A percentile compares a stretch with the other conserved stretches of the same genome.
These are phyloP conservation scores for Boletus rubescentipes DNA, from an alignment of 768 basidiomycete species.

Conservation along the genomic window DNA sequence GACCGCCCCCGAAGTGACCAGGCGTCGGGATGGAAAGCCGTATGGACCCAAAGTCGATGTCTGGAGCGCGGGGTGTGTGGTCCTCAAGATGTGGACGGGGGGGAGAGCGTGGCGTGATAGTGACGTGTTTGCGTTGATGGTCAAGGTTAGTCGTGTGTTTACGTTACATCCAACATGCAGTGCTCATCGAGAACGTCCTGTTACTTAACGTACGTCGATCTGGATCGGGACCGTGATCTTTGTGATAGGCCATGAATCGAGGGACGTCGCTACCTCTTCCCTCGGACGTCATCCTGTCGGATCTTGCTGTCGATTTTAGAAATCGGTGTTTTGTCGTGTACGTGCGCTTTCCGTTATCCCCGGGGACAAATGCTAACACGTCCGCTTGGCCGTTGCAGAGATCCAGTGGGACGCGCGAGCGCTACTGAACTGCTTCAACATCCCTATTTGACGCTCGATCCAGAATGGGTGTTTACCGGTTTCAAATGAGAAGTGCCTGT, in stretches of 20 bases:
- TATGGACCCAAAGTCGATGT: conserved; percentile 96
- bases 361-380: not conserved
- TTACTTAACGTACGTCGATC: not conserved
- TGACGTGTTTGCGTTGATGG: conserved; percentile 83
- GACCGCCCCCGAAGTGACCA: conserved; percentile 94
- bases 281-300: conserved; percentile 65
- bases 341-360: not conserved
- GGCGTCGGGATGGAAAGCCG: conserved; percentile 67
- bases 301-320: conserved; percentile 79
- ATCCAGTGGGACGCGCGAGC: conserved; percentile 76
- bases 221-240: not conserved
- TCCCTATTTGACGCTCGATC: conserved; percentile 66
- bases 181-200: conserved; percentile 15
- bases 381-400: conserved; percentile 37
- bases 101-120: conserved; percentile 83
- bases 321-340: conserved; percentile 82
- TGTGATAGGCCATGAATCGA: conserved; percentile 60
- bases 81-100: conserved; percentile 95
- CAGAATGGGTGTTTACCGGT: conserved; percentile 57
- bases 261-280: conserved; percentile 83
- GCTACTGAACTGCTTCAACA: conserved; percentile 75
- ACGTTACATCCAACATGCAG: not conserved
- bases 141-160: conserved; percentile 56
- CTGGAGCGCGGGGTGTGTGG: conserved; percentile 94
- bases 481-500: conserved; percentile 16